Percentiles rank a stretch among this genome's conserved stretches.
Evolutionary conservation across 257 asterid genomes (phyloP).

Genomic region (Solanum appendiculatum): DNA sequence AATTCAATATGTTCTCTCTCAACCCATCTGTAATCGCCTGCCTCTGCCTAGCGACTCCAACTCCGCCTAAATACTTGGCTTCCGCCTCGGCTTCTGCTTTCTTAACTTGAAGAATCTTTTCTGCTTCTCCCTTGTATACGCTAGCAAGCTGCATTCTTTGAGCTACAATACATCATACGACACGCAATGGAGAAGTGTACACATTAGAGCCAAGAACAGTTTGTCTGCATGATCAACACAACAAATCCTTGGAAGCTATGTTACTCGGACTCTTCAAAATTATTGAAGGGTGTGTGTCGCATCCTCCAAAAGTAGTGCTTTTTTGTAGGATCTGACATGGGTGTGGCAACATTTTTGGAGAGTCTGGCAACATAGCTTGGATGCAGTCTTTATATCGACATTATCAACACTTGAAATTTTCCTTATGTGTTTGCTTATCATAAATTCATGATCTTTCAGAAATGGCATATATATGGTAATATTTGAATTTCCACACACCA

Average conservation of each 20-base stretch:
- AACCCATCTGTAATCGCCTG: constrained; percentile 95
- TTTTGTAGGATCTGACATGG: neutral
- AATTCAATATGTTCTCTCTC: constrained; percentile 81
- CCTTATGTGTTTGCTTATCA: neutral
- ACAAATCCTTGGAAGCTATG: neutral
- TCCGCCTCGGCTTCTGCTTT: constrained; percentile 97
- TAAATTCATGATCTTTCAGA: neutral
- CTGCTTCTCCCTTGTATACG: constrained; percentile 96
- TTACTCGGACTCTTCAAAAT: neutral
- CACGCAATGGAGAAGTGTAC: neutral
- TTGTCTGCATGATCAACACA: neutral
- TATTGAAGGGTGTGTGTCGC: neutral
- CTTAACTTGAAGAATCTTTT: constrained; percentile 74
- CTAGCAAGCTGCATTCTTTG: constrained; percentile 97
- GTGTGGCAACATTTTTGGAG: neutral
- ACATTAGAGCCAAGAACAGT: neutral
- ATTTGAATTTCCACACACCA: neutral
- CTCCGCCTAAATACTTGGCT: constrained; percentile 93
- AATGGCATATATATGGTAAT: neutral
- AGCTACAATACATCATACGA: constrained; percentile 31
- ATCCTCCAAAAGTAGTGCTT: neutral
- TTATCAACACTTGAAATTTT: neutral
- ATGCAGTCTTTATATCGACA: neutral
- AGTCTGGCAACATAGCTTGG: neutral
- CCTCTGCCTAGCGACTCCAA: constrained; percentile 93